Conservation (phyloP, 768 basidiomycete species). For the Mycena latifolia region DNA sequence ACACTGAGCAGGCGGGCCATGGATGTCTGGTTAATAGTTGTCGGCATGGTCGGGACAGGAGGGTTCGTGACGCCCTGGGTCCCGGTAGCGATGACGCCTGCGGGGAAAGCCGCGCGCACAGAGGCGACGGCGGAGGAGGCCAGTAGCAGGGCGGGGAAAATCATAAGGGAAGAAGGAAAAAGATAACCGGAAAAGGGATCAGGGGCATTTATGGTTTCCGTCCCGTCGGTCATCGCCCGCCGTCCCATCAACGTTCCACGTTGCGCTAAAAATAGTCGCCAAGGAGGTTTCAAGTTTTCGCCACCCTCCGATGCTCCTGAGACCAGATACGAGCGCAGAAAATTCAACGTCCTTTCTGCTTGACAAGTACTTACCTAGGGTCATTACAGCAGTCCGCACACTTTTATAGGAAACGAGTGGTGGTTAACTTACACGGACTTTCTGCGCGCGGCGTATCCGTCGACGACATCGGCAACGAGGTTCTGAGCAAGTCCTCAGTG, state of each 20-base stretch:
- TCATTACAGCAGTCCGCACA: too few relatives aligned
- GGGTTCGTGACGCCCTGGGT: slow-evolving; percentile 57
- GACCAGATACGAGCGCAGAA: too few relatives aligned
- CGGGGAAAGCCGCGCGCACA: slow-evolving; percentile 25
- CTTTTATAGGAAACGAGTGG: too few relatives aligned
- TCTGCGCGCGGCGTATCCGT: too few relatives aligned
- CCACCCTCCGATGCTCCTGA: too few relatives aligned
- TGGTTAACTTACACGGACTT: too few relatives aligned
- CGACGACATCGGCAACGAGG: too few relatives aligned
- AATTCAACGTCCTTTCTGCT: too few relatives aligned
- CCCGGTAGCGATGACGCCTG: slow-evolving; percentile 57
- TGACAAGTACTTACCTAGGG: too few relatives aligned
- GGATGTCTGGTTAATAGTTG: slow-evolving; percentile 56
- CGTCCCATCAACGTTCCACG: slow-evolving; percentile 10
- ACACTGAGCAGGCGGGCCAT: slow-evolving; percentile 52
- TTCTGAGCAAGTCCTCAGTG: too few relatives aligned
- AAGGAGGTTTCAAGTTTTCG: too few relatives aligned
- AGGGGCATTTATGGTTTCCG: background rate
- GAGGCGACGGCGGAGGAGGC: slow-evolving; percentile 27
- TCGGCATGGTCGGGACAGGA: slow-evolving; percentile 52
- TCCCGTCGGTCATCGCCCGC: background rate
- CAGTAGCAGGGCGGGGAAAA: slow-evolving; percentile 25
- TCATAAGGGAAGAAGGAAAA: slow-evolving; percentile 20
- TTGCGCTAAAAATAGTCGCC: background rate
- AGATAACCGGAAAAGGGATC: background rate